Base-by-base conservation (phyloP, 2,329 filamentous ascomycete genomes). In the Monosporascus sp. region DNA sequence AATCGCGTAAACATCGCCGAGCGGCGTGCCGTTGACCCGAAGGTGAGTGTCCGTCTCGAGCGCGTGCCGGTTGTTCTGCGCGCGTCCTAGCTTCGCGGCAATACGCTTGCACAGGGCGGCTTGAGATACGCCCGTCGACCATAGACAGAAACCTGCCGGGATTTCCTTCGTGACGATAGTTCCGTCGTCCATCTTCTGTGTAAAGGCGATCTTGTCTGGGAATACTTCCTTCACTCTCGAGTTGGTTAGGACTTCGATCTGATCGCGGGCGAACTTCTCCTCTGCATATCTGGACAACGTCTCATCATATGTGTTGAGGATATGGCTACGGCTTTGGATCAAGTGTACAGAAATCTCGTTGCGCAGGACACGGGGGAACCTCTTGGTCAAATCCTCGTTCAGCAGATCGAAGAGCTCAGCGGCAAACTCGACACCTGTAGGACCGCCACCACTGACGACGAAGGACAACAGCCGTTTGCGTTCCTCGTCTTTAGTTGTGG, bases 321-420 rank as follows among this genome's bases (percentile, higher is more conserved):
- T 99, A 63, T 99, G 94, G 41, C 88, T 86, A 54, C 94, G 84
- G 64, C 90, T 96, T 68, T 99, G 94, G 57, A 99, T 97, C 47
- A 99, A 80, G 66, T 99, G 95, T 1, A 99, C 93, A 0, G 94
- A 97, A 48, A 99, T 96, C 69, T 99, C 91, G 67, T 97, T 97
- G 56, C 94, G 85, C n/a, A 99, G 73, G 31, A 99, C 83, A 57
- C 85, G 86, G 2, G 94, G 94, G 70, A 96, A 99, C 62, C 88
- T 84, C 50, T 80, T 78, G 44, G 86, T 86, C 44, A 99, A 72
- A 67, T 99, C 94, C 69, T 99, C 95, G 65, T 99, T 99, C 17
- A 99, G 79, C 70, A 99, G 85, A 70, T 99, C 94, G 68, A 89
- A 97, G 6, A 99, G 80, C 68, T 99, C 94, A 6, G 94, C 94